Conservation (phyloP, 2,329 filamentous ascomycete species). For the Gnomoniopsis smithogilvyi region DNA sequence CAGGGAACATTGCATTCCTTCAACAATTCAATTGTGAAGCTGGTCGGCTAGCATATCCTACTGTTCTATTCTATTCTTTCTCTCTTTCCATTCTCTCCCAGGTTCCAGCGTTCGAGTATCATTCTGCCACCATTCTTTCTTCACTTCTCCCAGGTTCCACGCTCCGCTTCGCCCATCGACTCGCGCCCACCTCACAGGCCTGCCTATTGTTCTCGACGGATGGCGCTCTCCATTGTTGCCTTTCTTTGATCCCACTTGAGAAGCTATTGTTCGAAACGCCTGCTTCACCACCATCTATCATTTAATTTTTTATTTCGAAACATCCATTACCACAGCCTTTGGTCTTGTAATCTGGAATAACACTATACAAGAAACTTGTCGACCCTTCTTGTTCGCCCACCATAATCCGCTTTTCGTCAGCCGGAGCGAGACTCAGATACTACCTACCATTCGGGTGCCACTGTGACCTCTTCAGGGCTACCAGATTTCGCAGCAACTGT, state of each 20-base stretch:
- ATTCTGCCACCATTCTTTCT: no score
- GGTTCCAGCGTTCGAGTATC: background rate
- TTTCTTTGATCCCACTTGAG: background rate
- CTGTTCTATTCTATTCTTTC: conserved; percentile 2
- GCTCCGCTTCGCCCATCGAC: background rate
- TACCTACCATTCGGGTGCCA: background rate
- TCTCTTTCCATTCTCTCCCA: background rate
- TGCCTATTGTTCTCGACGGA: conserved; percentile 11
- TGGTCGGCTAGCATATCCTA: background rate
- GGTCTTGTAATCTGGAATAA: background rate
- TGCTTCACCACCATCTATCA: background rate
- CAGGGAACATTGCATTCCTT: no score
- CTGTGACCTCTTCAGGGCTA: background rate
- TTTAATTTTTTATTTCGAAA: background rate
- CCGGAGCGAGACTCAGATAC: background rate
- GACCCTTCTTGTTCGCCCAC: background rate
- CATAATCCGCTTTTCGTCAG: background rate
- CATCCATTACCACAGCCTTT: background rate
- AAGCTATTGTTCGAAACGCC: conserved; percentile 1
- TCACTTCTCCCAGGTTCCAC: background rate
- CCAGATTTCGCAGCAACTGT: background rate
- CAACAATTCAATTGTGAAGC: background rate
- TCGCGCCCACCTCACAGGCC: conserved; percentile 1
- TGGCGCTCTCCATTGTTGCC: conserved; percentile 7
- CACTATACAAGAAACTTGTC: background rate